Evolutionary conservation across 441 rosid species (phyloP).

Genomic region (Syzygium syzygioides): DNA sequence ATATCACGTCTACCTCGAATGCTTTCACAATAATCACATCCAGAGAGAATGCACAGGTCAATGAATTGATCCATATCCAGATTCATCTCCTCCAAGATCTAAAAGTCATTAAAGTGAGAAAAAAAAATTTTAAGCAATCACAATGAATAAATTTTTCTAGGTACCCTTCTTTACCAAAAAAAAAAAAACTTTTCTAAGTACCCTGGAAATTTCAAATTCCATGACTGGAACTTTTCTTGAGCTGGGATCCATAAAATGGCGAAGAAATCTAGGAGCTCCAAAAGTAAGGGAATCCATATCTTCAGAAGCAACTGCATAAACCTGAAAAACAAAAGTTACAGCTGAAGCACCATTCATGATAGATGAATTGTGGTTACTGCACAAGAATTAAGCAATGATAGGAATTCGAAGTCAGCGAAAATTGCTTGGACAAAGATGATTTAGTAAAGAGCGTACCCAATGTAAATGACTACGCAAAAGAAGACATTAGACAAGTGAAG

Average conservation of each 20-base stretch:
- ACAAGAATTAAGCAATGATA: background rate
- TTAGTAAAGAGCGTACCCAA: background rate
- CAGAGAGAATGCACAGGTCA: slow-evolving; percentile 93
- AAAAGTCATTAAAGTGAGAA: slow-evolving; percentile 8
- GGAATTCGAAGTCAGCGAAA: background rate
- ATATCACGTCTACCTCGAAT: slow-evolving; percentile 54
- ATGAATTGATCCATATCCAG: slow-evolving; percentile 90
- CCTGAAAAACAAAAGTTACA: slow-evolving; percentile 29
- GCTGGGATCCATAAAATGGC: slow-evolving; percentile 97
- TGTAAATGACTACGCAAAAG: background rate
- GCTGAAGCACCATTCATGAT: background rate
- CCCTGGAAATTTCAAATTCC: slow-evolving; percentile 88
- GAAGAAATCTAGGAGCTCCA: slow-evolving; percentile 86
- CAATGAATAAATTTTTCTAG: background rate
- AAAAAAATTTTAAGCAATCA: background rate
- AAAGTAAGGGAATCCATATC: slow-evolving; percentile 97
- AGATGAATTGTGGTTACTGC: background rate
- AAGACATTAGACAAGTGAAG: background rate
- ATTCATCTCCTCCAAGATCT: slow-evolving; percentile 83
- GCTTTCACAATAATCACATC: slow-evolving; percentile 97
- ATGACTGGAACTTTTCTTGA: slow-evolving; percentile 89
- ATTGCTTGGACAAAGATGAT: background rate
- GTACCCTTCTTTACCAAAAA: too few relatives aligned
- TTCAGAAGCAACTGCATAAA: slow-evolving; percentile 94
- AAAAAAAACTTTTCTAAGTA: slow-evolving; percentile 15